Evolutionary conservation across 345 rosid genomes (phyloP).

Genomic region (Populus euphratica): DNA sequence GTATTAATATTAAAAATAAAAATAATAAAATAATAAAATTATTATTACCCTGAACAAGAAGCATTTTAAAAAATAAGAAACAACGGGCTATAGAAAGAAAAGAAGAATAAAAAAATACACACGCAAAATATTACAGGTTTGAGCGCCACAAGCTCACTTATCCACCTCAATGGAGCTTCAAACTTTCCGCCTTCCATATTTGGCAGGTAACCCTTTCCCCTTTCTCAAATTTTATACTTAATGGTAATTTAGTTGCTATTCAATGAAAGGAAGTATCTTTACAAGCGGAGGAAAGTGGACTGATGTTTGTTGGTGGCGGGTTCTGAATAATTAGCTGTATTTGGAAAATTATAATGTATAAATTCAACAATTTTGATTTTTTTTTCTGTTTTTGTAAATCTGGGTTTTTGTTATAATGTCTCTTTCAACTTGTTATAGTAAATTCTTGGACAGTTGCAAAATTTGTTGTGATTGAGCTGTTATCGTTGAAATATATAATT

Average conservation of each 20-base stretch:
- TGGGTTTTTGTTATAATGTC: not conserved
- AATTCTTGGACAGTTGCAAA: not conserved
- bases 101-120: not conserved
- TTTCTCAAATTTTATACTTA: not conserved
- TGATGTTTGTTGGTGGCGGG: not conserved
- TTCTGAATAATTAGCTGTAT: not conserved
- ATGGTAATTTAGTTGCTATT: not conserved
- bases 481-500: not conserved
- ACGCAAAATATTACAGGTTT: not conserved
- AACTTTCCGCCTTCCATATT: constrained; percentile 13
- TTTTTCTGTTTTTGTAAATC: not conserved
- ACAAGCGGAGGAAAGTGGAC: not conserved
- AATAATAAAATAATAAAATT: too few relatives aligned
- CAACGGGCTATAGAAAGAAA: not conserved
- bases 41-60: too few relatives aligned
- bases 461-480: not conserved
- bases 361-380: too few relatives aligned
- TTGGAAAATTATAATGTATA: not conserved
- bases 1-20: too few relatives aligned
- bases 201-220: constrained; percentile 16
- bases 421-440: not conserved
- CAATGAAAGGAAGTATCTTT: not conserved
- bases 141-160: not conserved
- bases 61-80: too few relatives aligned
- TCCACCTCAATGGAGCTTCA: constrained; percentile 32